Evolutionary conservation across 768 basidiomycete species (phyloP), one percentile per base, ranked within the genome.

Genomic region (Melanogaster broomeanus): DNA sequence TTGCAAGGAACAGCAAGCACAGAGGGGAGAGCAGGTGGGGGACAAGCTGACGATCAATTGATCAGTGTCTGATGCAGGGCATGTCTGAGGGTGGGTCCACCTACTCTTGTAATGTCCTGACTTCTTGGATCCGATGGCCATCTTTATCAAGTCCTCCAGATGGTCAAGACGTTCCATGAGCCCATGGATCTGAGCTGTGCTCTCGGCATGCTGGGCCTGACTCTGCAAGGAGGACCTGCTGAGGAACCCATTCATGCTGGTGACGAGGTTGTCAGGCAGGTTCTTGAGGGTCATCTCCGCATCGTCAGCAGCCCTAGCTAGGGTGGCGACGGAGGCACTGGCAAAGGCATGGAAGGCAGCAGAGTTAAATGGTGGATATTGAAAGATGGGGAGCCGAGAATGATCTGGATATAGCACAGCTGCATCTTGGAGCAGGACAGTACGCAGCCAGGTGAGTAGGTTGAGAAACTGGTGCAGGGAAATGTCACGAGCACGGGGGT

Each of bases 401-500:
- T 68, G 31, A 0, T 43, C 25, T 0, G 33, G 22, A 31, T 48
- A 71, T 0, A 74, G 55, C n/a, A 72, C 42, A 2, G 72, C 72
- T 2, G 58, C 52, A 45, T 74, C 72, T 59, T 74, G 70, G 6
- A 74, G 59, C 2, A 74, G 52, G n/a, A 74, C 59, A 2, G 27
- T 44, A 9, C 56, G 62, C 1, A 73, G 45, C 51, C 61, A 58
- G 1, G 40, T 9, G 1, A 75, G 53, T 1, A 72, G 35, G 0
- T 46, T 31, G 1, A 68, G 62, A 45, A 73, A 71, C 19, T 65
- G 42, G 9, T 56, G 58, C 1, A 72, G 53, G 2, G 69, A 57
- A 33, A 65, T 60, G 44, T 59, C 37, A 12, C n/a, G n/a, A n/a
- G n/a, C n/a, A n/a, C n/a, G n/a, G n/a, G n/a, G n/a, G n/a, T n/a